phyloP scores from a whole-genome alignment of 2,329 filamentous ascomycete species.

The Sporothrix euskadiensis region DNA sequence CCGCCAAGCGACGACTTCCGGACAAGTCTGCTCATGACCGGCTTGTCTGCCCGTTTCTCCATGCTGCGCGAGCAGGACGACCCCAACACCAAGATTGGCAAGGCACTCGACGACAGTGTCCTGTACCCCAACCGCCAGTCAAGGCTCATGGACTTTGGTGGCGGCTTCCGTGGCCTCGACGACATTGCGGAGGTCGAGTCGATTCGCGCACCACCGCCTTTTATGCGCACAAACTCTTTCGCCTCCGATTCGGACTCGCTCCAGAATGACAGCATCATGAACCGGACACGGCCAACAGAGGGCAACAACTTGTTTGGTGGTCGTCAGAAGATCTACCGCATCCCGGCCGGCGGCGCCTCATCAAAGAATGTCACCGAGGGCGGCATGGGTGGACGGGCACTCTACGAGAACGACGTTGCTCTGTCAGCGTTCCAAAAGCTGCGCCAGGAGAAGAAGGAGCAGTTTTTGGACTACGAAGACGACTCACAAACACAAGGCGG shows the following conservation, averaged over 20 bases:
- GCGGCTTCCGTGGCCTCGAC: conserved; percentile 60
- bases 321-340: conserved; percentile 92
- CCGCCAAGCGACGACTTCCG: conserved; percentile 87
- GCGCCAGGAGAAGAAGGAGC: conserved; percentile 60
- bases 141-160: conserved; percentile 67
- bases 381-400: conserved; percentile 63
- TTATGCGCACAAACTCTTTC: conserved; percentile 64
- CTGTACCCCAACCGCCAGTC: conserved; percentile 80
- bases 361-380: conserved; percentile 48
- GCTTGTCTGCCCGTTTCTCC: conserved; percentile 90
- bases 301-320: conserved; percentile 94
- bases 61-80: conserved; percentile 96
- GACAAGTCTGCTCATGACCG: conserved; percentile 94
- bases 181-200: conserved; percentile 94
- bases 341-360: conserved; percentile 56
- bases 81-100: conserved; percentile 82
- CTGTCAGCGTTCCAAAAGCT: conserved; percentile 81
- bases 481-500: conserved; percentile 27
- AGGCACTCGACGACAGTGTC: conserved; percentile 94
- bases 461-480: conserved; percentile 32
- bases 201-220: conserved; percentile 61
- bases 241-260: conserved; percentile 66
- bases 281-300: conserved; percentile 75
- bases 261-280: conserved; percentile 73
- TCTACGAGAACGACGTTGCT: conserved; percentile 87